Evolutionary conservation across 2,329 filamentous ascomycete genomes (phyloP).

Genomic region (Pseudogymnoascus sp.): DNA sequence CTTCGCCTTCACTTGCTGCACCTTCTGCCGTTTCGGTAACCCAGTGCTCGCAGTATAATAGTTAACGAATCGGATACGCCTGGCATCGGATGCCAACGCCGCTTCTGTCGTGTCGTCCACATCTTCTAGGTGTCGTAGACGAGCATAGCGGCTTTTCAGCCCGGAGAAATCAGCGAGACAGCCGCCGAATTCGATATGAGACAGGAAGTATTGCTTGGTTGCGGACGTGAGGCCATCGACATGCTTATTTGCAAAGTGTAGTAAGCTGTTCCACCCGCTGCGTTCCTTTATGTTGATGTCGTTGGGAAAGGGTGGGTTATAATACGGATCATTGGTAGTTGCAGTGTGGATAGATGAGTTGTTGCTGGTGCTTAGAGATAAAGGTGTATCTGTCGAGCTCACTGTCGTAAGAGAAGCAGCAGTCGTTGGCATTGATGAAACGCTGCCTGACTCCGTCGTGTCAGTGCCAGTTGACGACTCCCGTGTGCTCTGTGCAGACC

Average conservation of each 20-base stretch:
- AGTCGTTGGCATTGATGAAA: background rate
- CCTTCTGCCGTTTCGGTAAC: constrained; percentile 45
- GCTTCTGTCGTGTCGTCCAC: constrained; percentile 43
- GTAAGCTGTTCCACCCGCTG: constrained; percentile 56
- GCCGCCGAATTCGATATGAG: constrained; percentile 75
- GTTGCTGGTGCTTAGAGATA: background rate
- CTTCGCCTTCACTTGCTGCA: constrained; percentile 13
- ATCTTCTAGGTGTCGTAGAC: constrained; percentile 63
- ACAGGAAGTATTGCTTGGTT: constrained; percentile 63
- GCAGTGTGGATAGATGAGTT: constrained; percentile 19
- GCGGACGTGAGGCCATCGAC: constrained; percentile 62
- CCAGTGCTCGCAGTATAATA: constrained; percentile 86
- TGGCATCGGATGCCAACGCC: constrained; percentile 29
- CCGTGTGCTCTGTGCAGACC: constrained; percentile 12
- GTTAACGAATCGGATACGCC: constrained; percentile 70
- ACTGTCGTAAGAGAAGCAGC: background rate
- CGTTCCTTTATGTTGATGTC: constrained; percentile 62
- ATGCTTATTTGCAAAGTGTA: constrained; percentile 78
- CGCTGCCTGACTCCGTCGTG: background rate
- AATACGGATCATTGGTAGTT: constrained; percentile 48
- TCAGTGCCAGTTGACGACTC: background rate
- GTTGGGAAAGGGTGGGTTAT: constrained; percentile 68
- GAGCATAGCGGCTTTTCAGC: constrained; percentile 61
- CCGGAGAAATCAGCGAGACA: constrained; percentile 68
- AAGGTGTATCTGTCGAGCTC: background rate